Evolutionary conservation across 2,329 filamentous ascomycete species (phyloP), one percentile per base, ranked within the genome.

Genomic region (Pseudodiploospora longispora): DNA sequence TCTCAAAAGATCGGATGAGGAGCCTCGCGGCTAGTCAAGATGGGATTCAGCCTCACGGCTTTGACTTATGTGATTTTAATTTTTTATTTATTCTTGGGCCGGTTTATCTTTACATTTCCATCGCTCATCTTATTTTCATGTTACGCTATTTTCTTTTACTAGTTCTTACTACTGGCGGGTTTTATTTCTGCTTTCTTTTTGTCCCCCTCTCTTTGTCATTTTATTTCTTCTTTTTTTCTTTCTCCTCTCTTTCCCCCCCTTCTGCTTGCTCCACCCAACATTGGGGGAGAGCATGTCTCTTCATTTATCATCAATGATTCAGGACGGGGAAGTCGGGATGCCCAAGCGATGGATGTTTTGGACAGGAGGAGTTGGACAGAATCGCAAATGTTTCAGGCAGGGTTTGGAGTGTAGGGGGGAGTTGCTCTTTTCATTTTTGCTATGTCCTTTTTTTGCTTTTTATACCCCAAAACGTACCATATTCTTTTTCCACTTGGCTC

Each of bases 11-110:
- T 41, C 30, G 48, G 43, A 40, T 12, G 42, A 36, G 47, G 50
- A 52, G 58, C 54, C 57, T 59, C 58, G 47, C 58, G 58, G 58
- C 57, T 52, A 27, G 42, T 48, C 50, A 55, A 59, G 54, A 59
- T 43, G 45, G 49, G 46, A 50, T 51, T 36, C 47, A 46, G 56
- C 55, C 58, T 59, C 58, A 55, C 55, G 55, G 56, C 56, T 55
- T 44, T 19, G 19, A 19, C 19, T 19, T 19, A 19, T 19, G 19
- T 19, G 50, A 50, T 48, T 39, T 49, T 27, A 27, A 30, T 45
- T 41, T 34, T 49, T 51, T 45, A 34, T 44, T 48, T 43, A 10
- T 42, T 44, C 28, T 38, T 36, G 30, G 34, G 38, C 31, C 29
- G 31, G 12, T 32, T 34, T 34, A 34, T 19, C 19, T 19, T 19